A percentile compares a stretch with the other conserved stretches of the same genome.
phyloP scores from a whole-genome alignment of 148 eudicot genomes.

The Talinum fruticosum region DNA sequence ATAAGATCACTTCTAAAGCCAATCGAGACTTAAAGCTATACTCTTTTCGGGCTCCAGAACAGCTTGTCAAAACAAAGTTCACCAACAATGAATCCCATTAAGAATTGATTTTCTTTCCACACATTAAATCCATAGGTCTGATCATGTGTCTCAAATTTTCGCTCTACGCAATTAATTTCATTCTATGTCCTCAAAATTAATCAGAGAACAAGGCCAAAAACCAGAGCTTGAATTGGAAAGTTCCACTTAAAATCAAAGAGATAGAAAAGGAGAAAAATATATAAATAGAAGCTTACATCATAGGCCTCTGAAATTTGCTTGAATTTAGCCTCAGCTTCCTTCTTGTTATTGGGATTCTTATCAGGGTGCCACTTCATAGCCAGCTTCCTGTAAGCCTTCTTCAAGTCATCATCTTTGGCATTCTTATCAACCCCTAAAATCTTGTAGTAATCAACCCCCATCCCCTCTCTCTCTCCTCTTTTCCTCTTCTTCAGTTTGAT shows the following conservation, averaged over 20 bases:
- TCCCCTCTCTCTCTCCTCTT: constrained; percentile 27
- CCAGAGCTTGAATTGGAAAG: too few relatives aligned
- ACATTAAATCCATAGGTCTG: too few relatives aligned
- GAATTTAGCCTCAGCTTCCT: constrained; percentile 65
- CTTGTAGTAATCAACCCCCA: constrained; percentile 65
- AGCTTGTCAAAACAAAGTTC: background rate
- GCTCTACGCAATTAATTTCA: background rate
- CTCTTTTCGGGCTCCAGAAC: background rate
- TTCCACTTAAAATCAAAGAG: background rate
- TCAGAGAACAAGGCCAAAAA: background rate
- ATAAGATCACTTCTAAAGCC: background rate
- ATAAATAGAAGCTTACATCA: constrained; percentile 35
- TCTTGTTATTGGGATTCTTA: constrained; percentile 52
- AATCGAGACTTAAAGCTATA: background rate
- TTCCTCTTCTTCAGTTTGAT: constrained; percentile 22
- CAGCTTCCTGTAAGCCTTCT: constrained; percentile 59
- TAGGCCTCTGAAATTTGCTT: constrained; percentile 73
- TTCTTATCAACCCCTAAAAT: constrained; percentile 47
- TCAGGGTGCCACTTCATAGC: constrained; percentile 71
- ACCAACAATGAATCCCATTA: background rate
- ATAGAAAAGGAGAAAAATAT: background rate
- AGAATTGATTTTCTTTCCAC: background rate
- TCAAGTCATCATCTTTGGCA: constrained; percentile 63
- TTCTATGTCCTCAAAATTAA: background rate
- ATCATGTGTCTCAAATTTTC: too few relatives aligned